phyloP scores from a whole-genome alignment of 1,284 basidiomycete species.

The Trichosporon coremiiforme region DNA sequence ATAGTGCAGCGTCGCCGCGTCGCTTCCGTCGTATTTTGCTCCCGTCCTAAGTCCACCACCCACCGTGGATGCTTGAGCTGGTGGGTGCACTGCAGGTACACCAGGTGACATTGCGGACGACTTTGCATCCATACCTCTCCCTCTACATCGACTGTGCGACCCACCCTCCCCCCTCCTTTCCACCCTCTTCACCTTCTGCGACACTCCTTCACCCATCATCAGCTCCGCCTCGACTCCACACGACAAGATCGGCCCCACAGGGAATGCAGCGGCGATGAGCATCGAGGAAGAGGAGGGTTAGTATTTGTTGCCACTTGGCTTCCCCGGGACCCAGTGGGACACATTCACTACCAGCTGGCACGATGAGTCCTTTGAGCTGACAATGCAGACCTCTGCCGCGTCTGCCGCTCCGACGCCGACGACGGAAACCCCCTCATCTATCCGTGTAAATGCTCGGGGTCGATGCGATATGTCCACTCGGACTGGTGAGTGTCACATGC shows the following conservation, averaged over 20 bases:
- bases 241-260: constrained; percentile 1
- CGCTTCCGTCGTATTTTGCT: constrained; percentile 1
- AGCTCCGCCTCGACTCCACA: background rate
- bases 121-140: constrained; percentile 3
- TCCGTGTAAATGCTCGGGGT: constrained; percentile 96
- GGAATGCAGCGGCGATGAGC: constrained; percentile 18
- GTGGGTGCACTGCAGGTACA: background rate
- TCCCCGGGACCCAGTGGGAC: background rate
- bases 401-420: constrained; percentile 64
- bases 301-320: constrained; percentile 10
- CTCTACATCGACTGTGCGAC: background rate
- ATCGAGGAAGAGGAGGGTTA: constrained; percentile 18
- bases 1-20: background rate
- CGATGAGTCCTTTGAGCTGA: background rate
- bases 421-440: constrained; percentile 85
- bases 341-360: background rate
- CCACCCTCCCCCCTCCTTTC: background rate
- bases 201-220: constrained; percentile 14
- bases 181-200: background rate
- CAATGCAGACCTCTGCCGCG: constrained; percentile 54
- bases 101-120: constrained; percentile 7
- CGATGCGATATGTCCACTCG: constrained; percentile 92
- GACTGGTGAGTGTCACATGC: constrained; percentile 69
- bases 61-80: background rate
- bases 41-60: constrained; percentile 3